Percentiles rank a stretch among this genome's conserved stretches.
phyloP scores from a whole-genome alignment of 2,329 filamentous ascomycete species.

The Verticillium klebahnii region DNA sequence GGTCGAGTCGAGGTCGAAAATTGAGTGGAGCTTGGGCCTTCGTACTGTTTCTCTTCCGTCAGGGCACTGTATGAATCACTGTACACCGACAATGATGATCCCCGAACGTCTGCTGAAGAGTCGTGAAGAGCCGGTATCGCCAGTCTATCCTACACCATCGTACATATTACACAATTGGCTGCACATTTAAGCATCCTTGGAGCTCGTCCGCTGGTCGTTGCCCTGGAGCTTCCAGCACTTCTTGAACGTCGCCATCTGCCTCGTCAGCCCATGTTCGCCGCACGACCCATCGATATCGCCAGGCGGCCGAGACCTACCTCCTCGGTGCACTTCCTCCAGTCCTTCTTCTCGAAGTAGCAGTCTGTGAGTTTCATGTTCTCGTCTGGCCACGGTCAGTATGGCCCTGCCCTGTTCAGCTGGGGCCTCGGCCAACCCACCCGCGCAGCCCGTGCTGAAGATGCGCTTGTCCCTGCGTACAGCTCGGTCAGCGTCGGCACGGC shows the following conservation, averaged over 20 bases:
- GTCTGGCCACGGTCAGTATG: constrained; percentile 40
- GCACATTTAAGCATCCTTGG: constrained; percentile 54
- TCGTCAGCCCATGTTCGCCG: background rate
- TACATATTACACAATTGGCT: background rate
- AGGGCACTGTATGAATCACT: background rate
- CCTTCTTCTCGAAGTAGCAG: constrained; percentile 93
- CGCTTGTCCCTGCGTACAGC: constrained; percentile 74
- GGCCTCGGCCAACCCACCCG: constrained; percentile 64
- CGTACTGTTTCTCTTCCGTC: background rate
- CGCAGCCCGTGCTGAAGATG: constrained; percentile 93
- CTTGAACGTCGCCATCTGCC: constrained; percentile 82
- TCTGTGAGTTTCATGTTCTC: constrained; percentile 91
- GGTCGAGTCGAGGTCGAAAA: background rate
- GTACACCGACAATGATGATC: background rate
- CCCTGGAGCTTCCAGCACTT: constrained; percentile 88
- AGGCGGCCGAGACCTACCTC: constrained; percentile 63
- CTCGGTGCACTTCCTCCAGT: constrained; percentile 83
- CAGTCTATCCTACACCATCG: background rate
- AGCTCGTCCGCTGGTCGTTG: constrained; percentile 77
- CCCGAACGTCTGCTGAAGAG: background rate
- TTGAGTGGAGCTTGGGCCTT: background rate
- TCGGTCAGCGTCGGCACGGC: constrained; percentile 1
- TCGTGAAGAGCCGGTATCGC: background rate
- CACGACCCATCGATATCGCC: no score
- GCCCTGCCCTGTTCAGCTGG: background rate